These are phyloP conservation scores for Penicillium corylophilum DNA, from an alignment of 2,329 filamentous ascomycete species.

Conservation along the genomic window DNA sequence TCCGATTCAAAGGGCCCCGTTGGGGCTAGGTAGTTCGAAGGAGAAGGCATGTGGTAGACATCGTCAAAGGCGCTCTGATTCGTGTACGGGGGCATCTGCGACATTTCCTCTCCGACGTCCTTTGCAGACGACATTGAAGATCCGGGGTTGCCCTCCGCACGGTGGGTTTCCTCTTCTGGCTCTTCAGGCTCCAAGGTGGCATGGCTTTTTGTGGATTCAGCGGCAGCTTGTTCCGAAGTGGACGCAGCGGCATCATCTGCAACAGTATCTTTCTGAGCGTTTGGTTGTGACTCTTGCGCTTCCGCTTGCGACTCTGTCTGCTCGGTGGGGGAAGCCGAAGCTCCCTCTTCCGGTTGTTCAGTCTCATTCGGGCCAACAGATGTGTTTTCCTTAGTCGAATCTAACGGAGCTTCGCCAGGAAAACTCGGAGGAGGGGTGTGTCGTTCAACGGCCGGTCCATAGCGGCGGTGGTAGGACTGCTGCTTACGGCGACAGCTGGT, in stretches of 20 bases:
- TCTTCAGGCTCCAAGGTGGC: conserved; percentile 19
- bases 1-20: conserved; percentile 28
- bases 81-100: conserved; percentile 17
- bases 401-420: conserved; percentile 26
- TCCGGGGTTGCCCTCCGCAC: conserved; percentile 5
- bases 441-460: conserved; percentile 47
- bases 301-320: conserved; percentile 14
- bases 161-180: conserved; percentile 24
- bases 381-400: conserved; percentile 12
- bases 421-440: conserved; percentile 40
- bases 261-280: conserved; percentile 6
- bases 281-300: conserved; percentile 4
- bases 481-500: conserved; percentile 36
- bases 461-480: conserved; percentile 45
- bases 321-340: conserved; percentile 7
- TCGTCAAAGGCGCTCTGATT: conserved; percentile 34
- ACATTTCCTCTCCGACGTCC: conserved; percentile 12
- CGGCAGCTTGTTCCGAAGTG: conserved; percentile 12
- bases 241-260: conserved; percentile 12
- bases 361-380: conserved; percentile 4
- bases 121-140: conserved; percentile 10
- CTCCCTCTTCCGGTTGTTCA: conserved; percentile 1
- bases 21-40: conserved; percentile 35
- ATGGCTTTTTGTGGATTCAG: conserved; percentile 14
- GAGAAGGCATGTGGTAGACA: conserved; percentile 44